Percentiles rank a stretch among this genome's conserved stretches.
Evolutionary conservation across 2,329 filamentous ascomycete genomes (phyloP).

Genomic region (Fusarium devonianum): DNA sequence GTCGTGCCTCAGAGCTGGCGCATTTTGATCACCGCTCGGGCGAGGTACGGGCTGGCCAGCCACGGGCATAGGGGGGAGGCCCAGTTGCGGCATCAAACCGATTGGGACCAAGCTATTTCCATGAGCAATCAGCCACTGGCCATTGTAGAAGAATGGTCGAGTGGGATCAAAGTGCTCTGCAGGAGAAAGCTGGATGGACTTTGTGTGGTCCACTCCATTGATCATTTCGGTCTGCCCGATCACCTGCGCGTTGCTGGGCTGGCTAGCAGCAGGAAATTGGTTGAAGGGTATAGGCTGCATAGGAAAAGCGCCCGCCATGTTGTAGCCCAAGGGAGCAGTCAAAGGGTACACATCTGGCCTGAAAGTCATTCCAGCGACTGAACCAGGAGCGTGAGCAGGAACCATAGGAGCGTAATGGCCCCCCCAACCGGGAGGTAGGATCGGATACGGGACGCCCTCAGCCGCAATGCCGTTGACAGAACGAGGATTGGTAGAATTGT

Average conservation of each 20-base stretch:
- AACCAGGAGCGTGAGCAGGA: constrained; percentile 43
- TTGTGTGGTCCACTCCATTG: constrained; percentile 44
- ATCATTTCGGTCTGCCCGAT: constrained; percentile 44
- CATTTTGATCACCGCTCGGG: constrained; percentile 5
- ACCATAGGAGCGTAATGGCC: constrained; percentile 44
- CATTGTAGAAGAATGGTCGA: constrained; percentile 55
- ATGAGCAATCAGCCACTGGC: constrained; percentile 52
- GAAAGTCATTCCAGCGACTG: constrained; percentile 43
- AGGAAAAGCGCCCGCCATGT: constrained; percentile 42
- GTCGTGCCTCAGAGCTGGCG: constrained; percentile 5
- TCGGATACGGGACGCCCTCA: constrained; percentile 34
- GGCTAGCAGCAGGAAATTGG: constrained; percentile 31
- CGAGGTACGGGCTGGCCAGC: constrained; percentile 23
- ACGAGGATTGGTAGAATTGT: constrained; percentile 30
- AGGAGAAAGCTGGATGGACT: constrained; percentile 47
- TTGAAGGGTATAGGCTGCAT: constrained; percentile 38
- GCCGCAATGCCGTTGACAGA: constrained; percentile 32
- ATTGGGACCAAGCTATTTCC: constrained; percentile 38
- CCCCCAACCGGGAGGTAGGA: constrained; percentile 41
- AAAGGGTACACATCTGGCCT: constrained; percentile 46
- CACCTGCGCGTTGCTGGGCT: constrained; percentile 30
- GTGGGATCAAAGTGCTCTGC: constrained; percentile 56
- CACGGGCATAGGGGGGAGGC: constrained; percentile 39
- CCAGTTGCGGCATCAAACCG: constrained; percentile 25
- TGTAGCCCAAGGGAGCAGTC: constrained; percentile 52